These are phyloP conservation scores for Xenoacremonium recifei DNA, from an alignment of 2,329 filamentous ascomycete species.

Conservation along the genomic window DNA sequence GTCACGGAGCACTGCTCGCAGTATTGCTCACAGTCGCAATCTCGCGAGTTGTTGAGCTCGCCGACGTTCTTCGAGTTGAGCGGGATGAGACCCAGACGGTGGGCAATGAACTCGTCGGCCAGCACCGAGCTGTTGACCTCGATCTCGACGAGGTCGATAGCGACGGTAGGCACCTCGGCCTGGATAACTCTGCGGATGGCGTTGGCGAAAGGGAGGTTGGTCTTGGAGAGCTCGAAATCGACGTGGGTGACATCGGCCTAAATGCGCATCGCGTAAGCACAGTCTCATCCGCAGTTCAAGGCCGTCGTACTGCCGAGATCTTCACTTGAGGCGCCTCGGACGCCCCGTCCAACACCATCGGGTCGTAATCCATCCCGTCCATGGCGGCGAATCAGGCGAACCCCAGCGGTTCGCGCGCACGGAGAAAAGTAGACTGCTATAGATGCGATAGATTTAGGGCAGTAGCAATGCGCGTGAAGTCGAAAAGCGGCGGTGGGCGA, in stretches of 20 bases:
- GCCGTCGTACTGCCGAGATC: conserved; percentile 53
- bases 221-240: conserved; percentile 87
- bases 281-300: conserved; percentile 11
- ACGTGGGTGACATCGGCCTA: conserved; percentile 79
- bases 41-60: conserved; percentile 80
- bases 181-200: conserved; percentile 87
- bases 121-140: conserved; percentile 93
- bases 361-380: conserved; percentile 58
- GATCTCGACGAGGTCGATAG: conserved; percentile 92
- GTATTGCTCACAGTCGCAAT: conserved; percentile 95
- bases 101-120: conserved; percentile 92
- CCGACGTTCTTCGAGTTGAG: conserved; percentile 82
- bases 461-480: too few species aligned
- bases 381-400: conserved; percentile 25
- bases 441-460: too few species aligned
- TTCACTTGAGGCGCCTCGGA: conserved; percentile 56
- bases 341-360: conserved; percentile 59
- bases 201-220: conserved; percentile 91
- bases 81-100: conserved; percentile 87
- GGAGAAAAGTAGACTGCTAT: too few species aligned
- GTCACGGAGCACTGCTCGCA: conserved; percentile 90
- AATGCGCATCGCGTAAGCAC: conserved; percentile 21
- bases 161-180: conserved; percentile 90
- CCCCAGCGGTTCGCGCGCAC: too few species aligned
- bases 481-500: too few species aligned